Evolutionary conservation across 805 yeast genomes (phyloP), one percentile per base, ranked within the genome.

Genomic region (Candida jianshihensis): DNA sequence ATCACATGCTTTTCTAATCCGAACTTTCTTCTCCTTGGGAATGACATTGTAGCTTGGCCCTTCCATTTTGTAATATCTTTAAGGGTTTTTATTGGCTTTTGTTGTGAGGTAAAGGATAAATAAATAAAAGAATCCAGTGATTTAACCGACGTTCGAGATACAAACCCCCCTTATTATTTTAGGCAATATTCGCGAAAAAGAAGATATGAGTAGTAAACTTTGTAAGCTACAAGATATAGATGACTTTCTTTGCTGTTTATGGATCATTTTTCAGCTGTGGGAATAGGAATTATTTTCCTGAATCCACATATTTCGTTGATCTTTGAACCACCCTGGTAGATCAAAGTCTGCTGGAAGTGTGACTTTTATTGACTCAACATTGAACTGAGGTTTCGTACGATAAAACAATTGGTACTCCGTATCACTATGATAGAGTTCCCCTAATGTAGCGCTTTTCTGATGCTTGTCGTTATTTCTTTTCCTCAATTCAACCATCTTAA

Each of bases 311-410:
- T 76, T 71, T 40, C 89, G 57, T 39, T 82, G 83, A 21, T 61
- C 56, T 16, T 63, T 63, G 48, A 85, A 84, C 96, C 96, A 87
- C 2, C 54, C 62, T 0, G 95, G 95, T n/a, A 87, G 63, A 28
- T 69, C 63, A 11, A 65, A 58, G 34, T 78, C 87, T 8, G 68
- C 61, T 0, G 95, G 95, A 6, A 66, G 46, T 14, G 48, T 48
- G 8, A 66, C 46, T 16, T 37, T 36, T 15, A 53, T 48, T 3
- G 38, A 15, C 2, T 46, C 49, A 9, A 45, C 47, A 7, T 42
- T 40, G 36, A 49, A 50, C 6, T 34, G 36, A 1, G 39, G 34
- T 4, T 38, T 43, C 3, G 55, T 37, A 11, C 39, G 20, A 31
- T 54, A 54, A 30, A 52, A 54, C 13, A 21, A 34, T 31, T 42